Percentiles rank a stretch among this genome's conserved stretches.
These are phyloP conservation scores for Suhomyces prunicola DNA, from an alignment of 805 yeast genomes.

Conservation along the genomic window DNA sequence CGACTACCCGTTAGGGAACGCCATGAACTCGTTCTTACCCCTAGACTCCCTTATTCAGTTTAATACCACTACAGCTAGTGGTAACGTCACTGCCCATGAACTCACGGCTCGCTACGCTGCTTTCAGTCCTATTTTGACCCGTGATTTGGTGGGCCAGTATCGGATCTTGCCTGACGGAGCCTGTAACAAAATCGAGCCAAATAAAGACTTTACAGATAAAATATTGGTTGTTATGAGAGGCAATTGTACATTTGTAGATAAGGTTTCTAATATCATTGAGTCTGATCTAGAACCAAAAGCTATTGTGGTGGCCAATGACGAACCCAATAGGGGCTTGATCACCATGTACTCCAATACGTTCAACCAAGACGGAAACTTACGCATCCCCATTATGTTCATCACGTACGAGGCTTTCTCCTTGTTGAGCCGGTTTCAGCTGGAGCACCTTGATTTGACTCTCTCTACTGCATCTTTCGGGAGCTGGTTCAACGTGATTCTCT, in stretches of 20 bases:
- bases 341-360: conserved; percentile 53
- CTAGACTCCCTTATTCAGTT: conserved; percentile 34
- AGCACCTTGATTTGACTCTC: conserved; percentile 15
- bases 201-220: conserved; percentile 20
- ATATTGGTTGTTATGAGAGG: conserved; percentile 27
- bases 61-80: conserved; percentile 19
- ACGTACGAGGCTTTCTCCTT: conserved; percentile 38
- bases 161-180: conserved; percentile 26
- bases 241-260: conserved; percentile 45
- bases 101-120: conserved; percentile 39
- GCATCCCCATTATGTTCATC: conserved; percentile 52
- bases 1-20: conserved; percentile 32
- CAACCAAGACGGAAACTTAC: conserved; percentile 34
- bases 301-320: conserved; percentile 56
- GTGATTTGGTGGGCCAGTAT: conserved; percentile 22
- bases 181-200: conserved; percentile 17
- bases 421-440: conserved; percentile 8
- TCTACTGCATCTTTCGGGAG: conserved; percentile 36
- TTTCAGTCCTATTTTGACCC: conserved; percentile 34
- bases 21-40: conserved; percentile 42
- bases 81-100: conserved; percentile 15
- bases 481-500: conserved; percentile 38
- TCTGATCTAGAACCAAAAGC: conserved; percentile 39
- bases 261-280: conserved; percentile 43
- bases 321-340: conserved; percentile 42